Percentiles rank a stretch among this genome's conserved stretches.
Conservation (phyloP, 2,329 filamentous ascomycete genomes). For the Xylariales sp. region DNA sequence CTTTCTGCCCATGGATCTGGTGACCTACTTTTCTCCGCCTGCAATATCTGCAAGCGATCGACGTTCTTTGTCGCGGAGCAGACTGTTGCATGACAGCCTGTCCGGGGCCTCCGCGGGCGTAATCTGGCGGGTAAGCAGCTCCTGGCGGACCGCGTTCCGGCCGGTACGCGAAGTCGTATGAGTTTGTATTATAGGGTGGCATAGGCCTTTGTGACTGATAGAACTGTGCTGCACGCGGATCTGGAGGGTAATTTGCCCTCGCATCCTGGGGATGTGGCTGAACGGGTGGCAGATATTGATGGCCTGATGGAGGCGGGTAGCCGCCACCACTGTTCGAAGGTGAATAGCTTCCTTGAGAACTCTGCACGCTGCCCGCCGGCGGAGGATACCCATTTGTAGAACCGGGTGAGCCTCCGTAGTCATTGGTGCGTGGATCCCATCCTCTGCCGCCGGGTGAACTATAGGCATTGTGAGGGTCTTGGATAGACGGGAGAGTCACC, state of each 20-base stretch:
- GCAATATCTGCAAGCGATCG: conserved; percentile 57
- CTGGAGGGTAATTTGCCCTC: conserved; percentile 30
- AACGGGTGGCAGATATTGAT: conserved; percentile 31
- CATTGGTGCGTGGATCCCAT: conserved; percentile 29
- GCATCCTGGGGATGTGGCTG: conserved; percentile 29
- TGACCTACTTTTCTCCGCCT: conserved; percentile 52
- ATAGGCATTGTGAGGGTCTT: conserved; percentile 36
- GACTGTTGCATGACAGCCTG: conserved; percentile 40
- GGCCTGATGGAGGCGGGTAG: conserved; percentile 15
- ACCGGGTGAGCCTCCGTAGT: conserved; percentile 37
- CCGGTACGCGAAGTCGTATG: conserved; percentile 29
- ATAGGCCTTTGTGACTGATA: conserved; percentile 15
- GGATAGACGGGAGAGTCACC: conserved; percentile 46
- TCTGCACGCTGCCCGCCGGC: conserved; percentile 19
- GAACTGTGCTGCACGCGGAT: conserved; percentile 30
- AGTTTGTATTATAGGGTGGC: conserved; percentile 15
- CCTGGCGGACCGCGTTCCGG: conserved; percentile 25
- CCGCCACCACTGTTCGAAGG: conserved; percentile 16
- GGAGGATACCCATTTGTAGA: conserved; percentile 43
- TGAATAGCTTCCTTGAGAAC: conserved; percentile 20
- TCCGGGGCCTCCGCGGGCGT: conserved; percentile 27
- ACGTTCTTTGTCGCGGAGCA: conserved; percentile 54
- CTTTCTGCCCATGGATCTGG: conserved; percentile 4
- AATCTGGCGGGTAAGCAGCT: conserved; percentile 23
- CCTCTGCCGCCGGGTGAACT: conserved; percentile 16